phyloP scores from a whole-genome alignment of 257 asterid species.

The Petunia axillaris region DNA sequence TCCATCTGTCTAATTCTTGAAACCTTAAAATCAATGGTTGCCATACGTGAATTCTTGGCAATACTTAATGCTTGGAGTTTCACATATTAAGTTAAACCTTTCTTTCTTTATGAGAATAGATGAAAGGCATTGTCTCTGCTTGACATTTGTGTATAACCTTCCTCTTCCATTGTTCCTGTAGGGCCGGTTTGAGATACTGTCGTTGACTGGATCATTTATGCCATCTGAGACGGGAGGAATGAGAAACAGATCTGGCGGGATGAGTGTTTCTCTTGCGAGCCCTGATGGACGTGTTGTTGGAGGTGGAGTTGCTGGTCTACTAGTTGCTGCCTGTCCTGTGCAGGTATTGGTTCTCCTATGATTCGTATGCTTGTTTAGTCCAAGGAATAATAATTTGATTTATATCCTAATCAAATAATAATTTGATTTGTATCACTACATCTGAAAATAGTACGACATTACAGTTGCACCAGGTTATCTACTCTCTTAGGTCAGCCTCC shows the following conservation, averaged over 20 bases:
- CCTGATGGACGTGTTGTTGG: constrained; percentile 97
- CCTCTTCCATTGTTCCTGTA: constrained; percentile 23
- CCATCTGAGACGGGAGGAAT: constrained; percentile 87
- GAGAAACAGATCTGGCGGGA: constrained; percentile 89
- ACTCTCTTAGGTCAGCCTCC: neutral
- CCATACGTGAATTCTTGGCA: too few species aligned
- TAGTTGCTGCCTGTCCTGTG: constrained; percentile 88
- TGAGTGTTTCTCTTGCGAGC: constrained; percentile 93
- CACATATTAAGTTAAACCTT: neutral
- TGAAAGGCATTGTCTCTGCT: neutral
- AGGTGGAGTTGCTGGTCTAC: constrained; percentile 89
- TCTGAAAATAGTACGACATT: too few species aligned
- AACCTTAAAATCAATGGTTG: too few species aligned
- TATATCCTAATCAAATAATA: too few species aligned
- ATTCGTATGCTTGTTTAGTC: neutral
- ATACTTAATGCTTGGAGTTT: too few species aligned
- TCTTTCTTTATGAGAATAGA: neutral
- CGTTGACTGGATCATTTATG: constrained; percentile 87
- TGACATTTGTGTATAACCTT: neutral
- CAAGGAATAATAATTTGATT: neutral
- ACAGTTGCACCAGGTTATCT: neutral
- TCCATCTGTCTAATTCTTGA: neutral
- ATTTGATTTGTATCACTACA: too few species aligned
- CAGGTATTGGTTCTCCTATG: constrained; percentile 47
- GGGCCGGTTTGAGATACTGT: constrained; percentile 96